A percentile compares a stretch with the other conserved stretches of the same genome.
phyloP scores from a whole-genome alignment of 768 basidiomycete species.

The Trametes cinnabarina region DNA sequence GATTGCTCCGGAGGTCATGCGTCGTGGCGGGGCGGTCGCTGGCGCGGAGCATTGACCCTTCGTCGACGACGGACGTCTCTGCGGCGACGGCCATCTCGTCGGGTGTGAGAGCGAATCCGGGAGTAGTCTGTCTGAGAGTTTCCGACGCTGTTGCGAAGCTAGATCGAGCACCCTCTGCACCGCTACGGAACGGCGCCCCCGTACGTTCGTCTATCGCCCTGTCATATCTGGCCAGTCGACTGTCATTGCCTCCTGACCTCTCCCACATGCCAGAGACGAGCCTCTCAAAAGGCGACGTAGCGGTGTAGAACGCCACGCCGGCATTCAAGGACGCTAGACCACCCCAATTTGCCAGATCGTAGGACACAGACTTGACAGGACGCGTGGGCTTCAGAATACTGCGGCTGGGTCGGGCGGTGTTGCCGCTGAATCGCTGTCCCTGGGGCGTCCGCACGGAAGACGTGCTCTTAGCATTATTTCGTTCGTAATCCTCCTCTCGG shows the following conservation, averaged over 20 bases:
- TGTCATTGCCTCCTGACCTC: background rate
- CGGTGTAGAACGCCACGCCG: background rate
- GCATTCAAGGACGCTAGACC: background rate
- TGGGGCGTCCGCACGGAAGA: background rate
- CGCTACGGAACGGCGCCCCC: background rate
- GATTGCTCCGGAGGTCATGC: conserved; percentile 4
- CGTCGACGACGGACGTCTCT: background rate
- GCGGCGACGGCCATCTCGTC: background rate
- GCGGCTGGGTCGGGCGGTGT: background rate
- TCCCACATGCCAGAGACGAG: background rate
- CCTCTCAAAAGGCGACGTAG: background rate
- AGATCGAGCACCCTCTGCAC: background rate
- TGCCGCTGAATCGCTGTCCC: background rate
- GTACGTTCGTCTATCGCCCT: background rate
- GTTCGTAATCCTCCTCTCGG: background rate
- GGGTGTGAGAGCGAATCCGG: background rate
- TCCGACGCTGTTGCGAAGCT: background rate
- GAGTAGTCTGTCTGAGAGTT: background rate
- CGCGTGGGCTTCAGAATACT: conserved; percentile 14
- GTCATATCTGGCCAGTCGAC: background rate
- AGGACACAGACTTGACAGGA: conserved; percentile 10
- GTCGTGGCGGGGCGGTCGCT: background rate
- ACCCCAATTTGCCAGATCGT: background rate
- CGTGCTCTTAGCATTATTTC: background rate
- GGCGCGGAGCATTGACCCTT: background rate